Percentiles rank a stretch among this genome's conserved stretches.
Evolutionary conservation across 2,329 filamentous ascomycete species (phyloP).

Genomic region (Thielaviopsis musarum): DNA sequence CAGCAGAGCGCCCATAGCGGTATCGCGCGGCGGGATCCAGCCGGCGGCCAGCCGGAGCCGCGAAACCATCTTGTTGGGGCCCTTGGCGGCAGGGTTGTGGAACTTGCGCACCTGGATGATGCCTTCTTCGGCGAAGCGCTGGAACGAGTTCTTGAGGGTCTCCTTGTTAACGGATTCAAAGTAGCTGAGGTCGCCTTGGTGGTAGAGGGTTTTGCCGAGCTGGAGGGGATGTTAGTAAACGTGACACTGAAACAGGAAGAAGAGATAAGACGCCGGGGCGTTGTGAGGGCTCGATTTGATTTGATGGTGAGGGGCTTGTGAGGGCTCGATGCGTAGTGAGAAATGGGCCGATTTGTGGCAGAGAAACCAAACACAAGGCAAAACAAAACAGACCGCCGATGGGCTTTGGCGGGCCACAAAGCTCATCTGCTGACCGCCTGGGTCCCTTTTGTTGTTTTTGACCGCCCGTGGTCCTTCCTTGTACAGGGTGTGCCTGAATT

Average conservation of each 20-base stretch:
- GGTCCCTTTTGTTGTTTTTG: no score
- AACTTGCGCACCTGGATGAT: constrained; percentile 62
- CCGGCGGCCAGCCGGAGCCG: constrained; percentile 53
- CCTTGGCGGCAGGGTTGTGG: constrained; percentile 31
- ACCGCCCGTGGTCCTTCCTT: no score
- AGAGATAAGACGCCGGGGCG: neutral
- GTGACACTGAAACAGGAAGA: neutral
- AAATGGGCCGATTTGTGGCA: no score
- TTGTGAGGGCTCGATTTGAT: neutral
- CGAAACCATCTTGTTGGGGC: constrained; percentile 32
- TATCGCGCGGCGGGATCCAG: constrained; percentile 57
- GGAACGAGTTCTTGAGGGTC: constrained; percentile 84
- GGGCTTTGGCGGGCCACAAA: no score
- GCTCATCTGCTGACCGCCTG: no score
- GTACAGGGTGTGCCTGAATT: no score
- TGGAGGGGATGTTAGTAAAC: constrained; percentile 21
- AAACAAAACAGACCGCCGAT: no score
- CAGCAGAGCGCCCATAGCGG: constrained; percentile 39
- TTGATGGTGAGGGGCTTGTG: neutral
- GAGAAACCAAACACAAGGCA: no score
- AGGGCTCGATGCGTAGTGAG: no score
- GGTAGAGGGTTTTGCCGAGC: constrained; percentile 91
- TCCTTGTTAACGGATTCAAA: constrained; percentile 99
- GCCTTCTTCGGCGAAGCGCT: constrained; percentile 76
- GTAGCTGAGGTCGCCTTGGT: constrained; percentile 92